phyloP scores from a whole-genome alignment of 352 stramenopile species.

The Pythium apleroticum region DNA sequence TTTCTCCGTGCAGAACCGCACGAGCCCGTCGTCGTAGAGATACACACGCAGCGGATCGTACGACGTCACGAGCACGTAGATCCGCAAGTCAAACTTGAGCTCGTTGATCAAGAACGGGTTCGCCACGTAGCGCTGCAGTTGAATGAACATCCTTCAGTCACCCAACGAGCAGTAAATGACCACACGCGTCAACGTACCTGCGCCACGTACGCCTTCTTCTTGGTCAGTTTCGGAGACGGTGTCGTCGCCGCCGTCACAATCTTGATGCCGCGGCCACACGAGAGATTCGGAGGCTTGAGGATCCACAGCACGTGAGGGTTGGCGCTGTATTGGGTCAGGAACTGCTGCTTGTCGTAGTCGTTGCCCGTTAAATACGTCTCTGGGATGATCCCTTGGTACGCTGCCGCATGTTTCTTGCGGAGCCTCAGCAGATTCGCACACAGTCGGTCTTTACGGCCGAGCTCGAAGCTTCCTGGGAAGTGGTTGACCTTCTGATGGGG shows the following conservation, averaged over 20 bases:
- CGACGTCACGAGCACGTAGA: slow-evolving; percentile 90
- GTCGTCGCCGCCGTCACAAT: slow-evolving; percentile 48
- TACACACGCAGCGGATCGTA: slow-evolving; percentile 86
- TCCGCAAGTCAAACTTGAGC: slow-evolving; percentile 90
- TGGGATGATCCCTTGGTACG: slow-evolving; percentile 58
- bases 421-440: slow-evolving; percentile 62
- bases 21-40: slow-evolving; percentile 84
- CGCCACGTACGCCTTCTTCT: slow-evolving; percentile 72
- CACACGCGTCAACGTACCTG: slow-evolving; percentile 37
- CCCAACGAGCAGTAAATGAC: no score
- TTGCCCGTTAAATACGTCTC: slow-evolving; percentile 74
- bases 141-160: no score
- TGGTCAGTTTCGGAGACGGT: slow-evolving; percentile 48
- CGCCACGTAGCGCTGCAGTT: slow-evolving; percentile 61
- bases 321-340: slow-evolving; percentile 45
- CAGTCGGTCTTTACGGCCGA: slow-evolving; percentile 74
- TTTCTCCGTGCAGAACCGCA: slow-evolving; percentile 85
- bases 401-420: slow-evolving; percentile 51
- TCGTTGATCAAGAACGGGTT: slow-evolving; percentile 86
- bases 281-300: slow-evolving; percentile 77
- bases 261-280: slow-evolving; percentile 77
- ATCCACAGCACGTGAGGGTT: slow-evolving; percentile 68
- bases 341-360: slow-evolving; percentile 69
- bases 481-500: slow-evolving; percentile 72
- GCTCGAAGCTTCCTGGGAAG: slow-evolving; percentile 74